Percentiles rank a stretch among this genome's conserved stretches.
These are phyloP conservation scores for Kluyveromyces sp. DNA, from an alignment of 1,139 yeast genomes.

Conservation along the genomic window DNA sequence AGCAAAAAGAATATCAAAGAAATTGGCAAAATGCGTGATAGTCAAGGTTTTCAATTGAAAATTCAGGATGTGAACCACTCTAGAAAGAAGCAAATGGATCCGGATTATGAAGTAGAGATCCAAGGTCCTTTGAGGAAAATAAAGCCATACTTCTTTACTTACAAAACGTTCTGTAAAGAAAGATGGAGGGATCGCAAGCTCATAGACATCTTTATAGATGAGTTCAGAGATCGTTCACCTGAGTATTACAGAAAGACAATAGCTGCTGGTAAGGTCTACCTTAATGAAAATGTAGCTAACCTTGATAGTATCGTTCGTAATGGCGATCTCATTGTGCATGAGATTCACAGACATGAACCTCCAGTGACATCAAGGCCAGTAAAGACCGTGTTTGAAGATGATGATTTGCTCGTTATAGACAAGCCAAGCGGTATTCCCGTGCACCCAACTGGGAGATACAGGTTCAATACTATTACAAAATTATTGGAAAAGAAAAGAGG, in stretches of 20 bases:
- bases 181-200: constrained; percentile 84
- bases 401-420: constrained; percentile 74
- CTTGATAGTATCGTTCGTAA: constrained; percentile 62
- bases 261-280: constrained; percentile 59
- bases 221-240: constrained; percentile 74
- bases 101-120: constrained; percentile 31
- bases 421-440: constrained; percentile 95
- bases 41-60: constrained; percentile 26
- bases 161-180: constrained; percentile 81
- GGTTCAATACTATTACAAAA: constrained; percentile 82
- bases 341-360: constrained; percentile 86
- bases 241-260: constrained; percentile 65
- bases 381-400: constrained; percentile 70
- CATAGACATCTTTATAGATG: constrained; percentile 71
- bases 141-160: constrained; percentile 80
- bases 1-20: constrained; percentile 11
- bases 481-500: constrained; percentile 64
- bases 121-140: constrained; percentile 64
- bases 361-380: constrained; percentile 70
- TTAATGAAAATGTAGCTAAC: constrained; percentile 59
- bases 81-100: constrained; percentile 27
- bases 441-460: constrained; percentile 91
- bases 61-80: constrained; percentile 21
- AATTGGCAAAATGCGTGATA: constrained; percentile 22
- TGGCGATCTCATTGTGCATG: constrained; percentile 79